A percentile compares a stretch with the other conserved stretches of the same genome.
Conservation (phyloP, 176 grass and related monocot genomes). For the Triticum monococcum region DNA sequence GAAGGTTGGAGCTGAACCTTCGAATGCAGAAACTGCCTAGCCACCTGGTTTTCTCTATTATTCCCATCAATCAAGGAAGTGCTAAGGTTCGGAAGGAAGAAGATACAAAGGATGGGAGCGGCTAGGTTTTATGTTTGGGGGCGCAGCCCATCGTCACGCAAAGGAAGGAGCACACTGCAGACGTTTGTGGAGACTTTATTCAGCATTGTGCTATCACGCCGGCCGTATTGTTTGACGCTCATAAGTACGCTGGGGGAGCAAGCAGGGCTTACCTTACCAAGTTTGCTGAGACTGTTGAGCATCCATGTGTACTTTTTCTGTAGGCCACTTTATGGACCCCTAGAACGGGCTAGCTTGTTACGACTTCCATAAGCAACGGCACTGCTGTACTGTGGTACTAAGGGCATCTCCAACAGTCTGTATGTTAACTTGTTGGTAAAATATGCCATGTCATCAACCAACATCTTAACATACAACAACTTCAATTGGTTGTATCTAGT, state of each 20-base stretch:
- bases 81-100: not conserved
- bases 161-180: not conserved
- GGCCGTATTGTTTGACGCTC: not conserved
- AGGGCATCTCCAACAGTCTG: too few species aligned
- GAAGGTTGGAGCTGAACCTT: constrained; percentile 48
- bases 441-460: too few species aligned
- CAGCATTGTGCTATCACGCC: not conserved
- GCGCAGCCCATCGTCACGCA: not conserved
- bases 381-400: too few species aligned
- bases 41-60: not conserved
- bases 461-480: too few species aligned
- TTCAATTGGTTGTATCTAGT: too few species aligned
- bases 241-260: not conserved
- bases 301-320: too few species aligned
- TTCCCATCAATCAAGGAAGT: not conserved
- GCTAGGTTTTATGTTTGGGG: not conserved
- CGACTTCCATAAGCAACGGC: not conserved
- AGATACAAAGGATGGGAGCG: not conserved
- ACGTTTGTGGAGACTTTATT: not conserved
- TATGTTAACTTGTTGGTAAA: too few species aligned
- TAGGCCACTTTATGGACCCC: not conserved
- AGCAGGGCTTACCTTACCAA: not conserved
- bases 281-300: not conserved
- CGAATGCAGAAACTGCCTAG: not conserved
- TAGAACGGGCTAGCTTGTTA: not conserved